Evolutionary conservation across 192 early-diverging fungal species (phyloP).

Genomic region (Phlyctochytrium bullatum): DNA sequence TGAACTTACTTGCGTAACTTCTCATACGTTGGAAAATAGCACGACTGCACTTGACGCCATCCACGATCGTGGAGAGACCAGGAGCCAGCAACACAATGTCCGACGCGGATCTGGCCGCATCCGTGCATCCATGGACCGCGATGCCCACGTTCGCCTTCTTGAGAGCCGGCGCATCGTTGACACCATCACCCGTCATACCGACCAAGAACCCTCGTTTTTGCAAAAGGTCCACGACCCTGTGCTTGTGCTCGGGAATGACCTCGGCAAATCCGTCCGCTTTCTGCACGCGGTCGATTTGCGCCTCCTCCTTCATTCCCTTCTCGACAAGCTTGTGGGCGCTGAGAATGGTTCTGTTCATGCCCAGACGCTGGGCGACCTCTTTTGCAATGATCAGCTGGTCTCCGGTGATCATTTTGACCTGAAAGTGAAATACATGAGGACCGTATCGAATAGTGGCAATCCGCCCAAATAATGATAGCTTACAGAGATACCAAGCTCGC

Average conservation of each 20-base stretch:
- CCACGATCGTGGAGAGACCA: slow-evolving; percentile 89
- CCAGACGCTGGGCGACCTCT: slow-evolving; percentile 87
- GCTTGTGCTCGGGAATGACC: slow-evolving; percentile 98
- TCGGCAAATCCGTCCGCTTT: slow-evolving; percentile 95
- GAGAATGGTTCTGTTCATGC: slow-evolving; percentile 88
- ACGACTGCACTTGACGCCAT: slow-evolving; percentile 86
- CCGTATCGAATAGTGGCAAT: no score
- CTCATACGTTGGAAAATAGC: slow-evolving; percentile 96
- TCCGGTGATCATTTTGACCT: slow-evolving; percentile 95
- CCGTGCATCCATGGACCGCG: slow-evolving; percentile 95
- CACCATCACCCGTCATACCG: slow-evolving; percentile 98
- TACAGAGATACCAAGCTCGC: slow-evolving; percentile 69
- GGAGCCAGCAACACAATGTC: slow-evolving; percentile 93
- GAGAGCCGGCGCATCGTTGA: slow-evolving; percentile 96
- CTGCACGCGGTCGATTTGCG: slow-evolving; percentile 76
- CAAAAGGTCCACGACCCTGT: slow-evolving; percentile 91
- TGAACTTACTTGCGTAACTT: slow-evolving; percentile 16
- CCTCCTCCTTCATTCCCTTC: slow-evolving; percentile 70
- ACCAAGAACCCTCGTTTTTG: slow-evolving; percentile 85
- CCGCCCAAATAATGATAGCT: no score
- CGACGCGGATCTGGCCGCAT: slow-evolving; percentile 93
- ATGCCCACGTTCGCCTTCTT: slow-evolving; percentile 99
- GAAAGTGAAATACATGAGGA: slow-evolving; percentile 3
- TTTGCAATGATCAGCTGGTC: slow-evolving; percentile 88
- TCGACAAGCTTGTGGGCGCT: slow-evolving; percentile 85